phyloP scores from a whole-genome alignment of 1,284 basidiomycete species.

The Tilletia indica region DNA sequence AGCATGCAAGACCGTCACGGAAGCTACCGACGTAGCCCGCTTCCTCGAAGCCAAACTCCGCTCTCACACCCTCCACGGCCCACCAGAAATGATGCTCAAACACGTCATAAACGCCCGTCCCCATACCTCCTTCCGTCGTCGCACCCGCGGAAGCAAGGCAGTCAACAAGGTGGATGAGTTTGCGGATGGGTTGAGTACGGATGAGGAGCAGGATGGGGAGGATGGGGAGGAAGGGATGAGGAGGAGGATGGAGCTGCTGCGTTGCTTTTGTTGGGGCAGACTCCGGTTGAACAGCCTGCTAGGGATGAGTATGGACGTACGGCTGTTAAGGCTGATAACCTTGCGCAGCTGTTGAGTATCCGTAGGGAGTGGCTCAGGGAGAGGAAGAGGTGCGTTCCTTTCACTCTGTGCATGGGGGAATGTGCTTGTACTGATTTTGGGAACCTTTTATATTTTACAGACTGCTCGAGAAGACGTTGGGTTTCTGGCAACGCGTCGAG shows the following conservation, averaged over 20 bases:
- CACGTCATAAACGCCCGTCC: neutral
- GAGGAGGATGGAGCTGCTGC: neutral
- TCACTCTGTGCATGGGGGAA: too few species aligned
- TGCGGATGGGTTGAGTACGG: too few species aligned
- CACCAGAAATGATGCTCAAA: neutral
- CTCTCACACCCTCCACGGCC: neutral
- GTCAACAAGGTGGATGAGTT: neutral
- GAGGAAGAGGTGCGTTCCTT: neutral
- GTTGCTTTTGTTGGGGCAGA: neutral
- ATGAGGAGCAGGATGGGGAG: neutral
- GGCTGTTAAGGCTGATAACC: neutral
- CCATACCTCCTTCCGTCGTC: neutral
- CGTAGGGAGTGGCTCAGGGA: neutral
- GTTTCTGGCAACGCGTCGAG: too few species aligned
- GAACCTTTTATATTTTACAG: too few species aligned
- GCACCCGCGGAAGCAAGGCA: neutral
- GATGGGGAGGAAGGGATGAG: neutral
- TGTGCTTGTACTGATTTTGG: too few species aligned
- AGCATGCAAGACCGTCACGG: neutral
- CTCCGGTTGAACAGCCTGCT: neutral
- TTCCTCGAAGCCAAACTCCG: conserved; percentile 1
- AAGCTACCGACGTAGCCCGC: neutral
- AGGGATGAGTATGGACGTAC: neutral
- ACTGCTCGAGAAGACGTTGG: too few species aligned
- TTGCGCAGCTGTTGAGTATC: neutral